A percentile compares a stretch with the other conserved stretches of the same genome.
phyloP scores from a whole-genome alignment of 2,329 filamentous ascomycete genomes.

The Gliomastix tumulicola region DNA sequence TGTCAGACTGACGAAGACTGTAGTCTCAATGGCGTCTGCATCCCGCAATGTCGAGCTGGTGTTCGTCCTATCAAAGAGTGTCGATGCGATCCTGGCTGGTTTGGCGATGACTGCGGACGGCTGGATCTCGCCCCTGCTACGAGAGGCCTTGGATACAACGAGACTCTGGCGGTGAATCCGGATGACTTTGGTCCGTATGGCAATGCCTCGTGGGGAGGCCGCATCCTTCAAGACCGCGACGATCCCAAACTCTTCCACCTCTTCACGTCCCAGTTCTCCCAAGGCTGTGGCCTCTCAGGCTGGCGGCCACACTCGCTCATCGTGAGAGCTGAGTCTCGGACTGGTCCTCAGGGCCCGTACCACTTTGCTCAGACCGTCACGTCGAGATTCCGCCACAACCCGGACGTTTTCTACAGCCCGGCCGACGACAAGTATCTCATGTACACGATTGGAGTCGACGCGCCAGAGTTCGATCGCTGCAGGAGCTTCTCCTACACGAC shows the following conservation, averaged over 20 bases:
- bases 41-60: too few species aligned
- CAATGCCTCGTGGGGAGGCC: constrained; percentile 36
- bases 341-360: constrained; percentile 31
- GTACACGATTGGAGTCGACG: constrained; percentile 31
- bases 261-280: constrained; percentile 29
- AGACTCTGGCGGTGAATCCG: too few species aligned
- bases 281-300: constrained; percentile 30
- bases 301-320: constrained; percentile 33
- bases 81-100: constrained; percentile 28
- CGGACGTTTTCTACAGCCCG: constrained; percentile 29
- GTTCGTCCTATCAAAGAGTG: constrained; percentile 1
- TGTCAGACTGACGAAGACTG: constrained; percentile 11
- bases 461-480: background rate
- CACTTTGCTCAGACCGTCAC: constrained; percentile 25
- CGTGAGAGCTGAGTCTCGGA: constrained; percentile 29
- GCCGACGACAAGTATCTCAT: constrained; percentile 29
- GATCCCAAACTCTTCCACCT: constrained; percentile 30
- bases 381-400: constrained; percentile 32
- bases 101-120: constrained; percentile 26
- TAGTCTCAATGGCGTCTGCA: constrained; percentile 9
- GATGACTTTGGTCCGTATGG: too few species aligned
- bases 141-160: constrained; percentile 31
- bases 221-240: constrained; percentile 28
- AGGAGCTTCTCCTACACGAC: background rate
- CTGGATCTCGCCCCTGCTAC: constrained; percentile 30